Conservation (phyloP, 768 basidiomycete genomes). For the Lactifluus subvellereus region DNA sequence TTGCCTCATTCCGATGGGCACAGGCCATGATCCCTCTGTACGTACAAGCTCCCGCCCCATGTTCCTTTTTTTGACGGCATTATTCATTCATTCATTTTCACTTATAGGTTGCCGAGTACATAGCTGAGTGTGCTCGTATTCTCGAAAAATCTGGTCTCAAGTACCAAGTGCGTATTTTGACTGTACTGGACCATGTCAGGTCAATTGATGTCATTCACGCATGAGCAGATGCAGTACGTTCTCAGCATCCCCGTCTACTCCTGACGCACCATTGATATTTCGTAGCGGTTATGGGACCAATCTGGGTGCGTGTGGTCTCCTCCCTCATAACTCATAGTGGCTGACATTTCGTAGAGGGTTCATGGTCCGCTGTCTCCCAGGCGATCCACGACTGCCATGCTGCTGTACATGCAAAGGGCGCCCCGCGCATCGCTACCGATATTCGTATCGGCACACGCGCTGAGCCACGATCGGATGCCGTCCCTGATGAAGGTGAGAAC, state of each 20-base stretch:
- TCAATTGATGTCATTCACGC: background rate
- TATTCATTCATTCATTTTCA: background rate
- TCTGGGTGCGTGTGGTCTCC: conserved; percentile 43
- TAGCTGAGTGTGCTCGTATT: conserved; percentile 77
- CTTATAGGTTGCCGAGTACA: conserved; percentile 63
- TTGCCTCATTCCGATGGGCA: conserved; percentile 84
- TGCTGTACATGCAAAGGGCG: conserved; percentile 74
- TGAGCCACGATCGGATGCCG: conserved; percentile 25
- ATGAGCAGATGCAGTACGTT: conserved; percentile 61
- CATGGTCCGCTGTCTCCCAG: conserved; percentile 76
- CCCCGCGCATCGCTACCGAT: conserved; percentile 80
- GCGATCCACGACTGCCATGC: conserved; percentile 90
- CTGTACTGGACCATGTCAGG: background rate
- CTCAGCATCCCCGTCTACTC: background rate
- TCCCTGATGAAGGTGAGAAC: conserved; percentile 68
- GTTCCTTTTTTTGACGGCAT: background rate
- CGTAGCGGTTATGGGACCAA: conserved; percentile 88
- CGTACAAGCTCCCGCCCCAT: conserved; percentile 18
- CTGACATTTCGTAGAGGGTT: conserved; percentile 49
- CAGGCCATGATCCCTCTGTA: conserved; percentile 58
- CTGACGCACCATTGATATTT: background rate
- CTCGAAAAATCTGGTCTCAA: conserved; percentile 78
- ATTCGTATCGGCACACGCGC: conserved; percentile 90
- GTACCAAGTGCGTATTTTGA: conserved; percentile 54
- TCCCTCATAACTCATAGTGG: background rate